Conservation (phyloP, 371 early-diverging fungal genomes). For the Amoeboaphelidium occidentale region DNA sequence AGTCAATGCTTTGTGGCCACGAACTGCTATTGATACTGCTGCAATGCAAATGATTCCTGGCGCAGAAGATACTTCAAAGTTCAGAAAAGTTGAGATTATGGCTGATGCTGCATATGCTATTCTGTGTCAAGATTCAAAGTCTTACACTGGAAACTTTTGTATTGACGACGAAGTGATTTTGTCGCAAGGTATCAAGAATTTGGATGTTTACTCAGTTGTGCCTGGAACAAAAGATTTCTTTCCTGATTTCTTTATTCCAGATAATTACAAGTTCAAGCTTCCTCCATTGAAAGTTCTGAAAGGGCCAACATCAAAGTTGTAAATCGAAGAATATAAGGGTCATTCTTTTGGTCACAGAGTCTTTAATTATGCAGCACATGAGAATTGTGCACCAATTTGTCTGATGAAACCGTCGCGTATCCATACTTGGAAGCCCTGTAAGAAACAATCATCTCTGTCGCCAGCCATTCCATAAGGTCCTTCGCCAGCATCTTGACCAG, state of each 20-base stretch:
- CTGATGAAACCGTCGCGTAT: too few relatives aligned
- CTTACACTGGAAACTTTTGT: conserved; percentile 33
- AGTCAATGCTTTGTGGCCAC: conserved; percentile 58
- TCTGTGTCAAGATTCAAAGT: conserved; percentile 15
- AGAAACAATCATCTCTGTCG: too few relatives aligned
- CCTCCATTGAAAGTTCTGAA: too few relatives aligned
- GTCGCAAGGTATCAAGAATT: conserved; percentile 27
- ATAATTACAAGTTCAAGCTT: conserved; percentile 15
- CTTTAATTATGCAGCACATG: too few relatives aligned
- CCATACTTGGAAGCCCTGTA: too few relatives aligned
- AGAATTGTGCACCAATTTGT: too few relatives aligned
- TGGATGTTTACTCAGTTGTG: conserved; percentile 21
- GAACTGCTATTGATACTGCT: conserved; percentile 42
- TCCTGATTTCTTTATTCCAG: conserved; percentile 39
- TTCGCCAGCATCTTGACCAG: too few relatives aligned
- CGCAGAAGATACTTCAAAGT: conserved; percentile 3
- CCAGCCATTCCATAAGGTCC: too few relatives aligned
- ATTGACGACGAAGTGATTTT: conserved; percentile 46
- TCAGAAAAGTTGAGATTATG: conserved; percentile 41
- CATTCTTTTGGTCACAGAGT: too few relatives aligned
- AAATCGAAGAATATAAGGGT: too few relatives aligned
- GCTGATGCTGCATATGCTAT: conserved; percentile 49
- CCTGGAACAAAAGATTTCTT: conserved; percentile 25
- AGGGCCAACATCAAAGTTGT: too few relatives aligned
- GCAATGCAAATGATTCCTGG: conserved; percentile 19